A percentile compares a stretch with the other conserved stretches of the same genome.
Evolutionary conservation across 495 filamentous ascomycete genomes (phyloP).

Genomic region (Penicillium macrosclerotiorum): DNA sequence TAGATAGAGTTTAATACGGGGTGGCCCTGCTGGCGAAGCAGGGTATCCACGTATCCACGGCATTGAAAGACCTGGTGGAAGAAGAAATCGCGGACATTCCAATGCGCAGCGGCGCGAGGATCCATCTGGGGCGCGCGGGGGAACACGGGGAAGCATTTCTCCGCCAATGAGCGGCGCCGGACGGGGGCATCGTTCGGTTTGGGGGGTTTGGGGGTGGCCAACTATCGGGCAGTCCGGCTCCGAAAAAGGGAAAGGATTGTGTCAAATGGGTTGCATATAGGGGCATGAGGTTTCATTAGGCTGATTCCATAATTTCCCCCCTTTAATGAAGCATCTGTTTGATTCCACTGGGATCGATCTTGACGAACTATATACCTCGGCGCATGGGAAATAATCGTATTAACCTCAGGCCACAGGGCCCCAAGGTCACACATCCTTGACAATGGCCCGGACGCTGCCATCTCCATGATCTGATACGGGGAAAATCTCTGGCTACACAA

Average conservation of each 20-base stretch:
- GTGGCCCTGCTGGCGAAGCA: not conserved
- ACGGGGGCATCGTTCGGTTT: not conserved
- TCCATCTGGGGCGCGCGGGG: constrained; percentile 22
- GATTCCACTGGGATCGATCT: not conserved
- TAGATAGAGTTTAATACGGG: constrained; percentile 10
- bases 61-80: constrained; percentile 10
- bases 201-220: not conserved
- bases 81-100: constrained; percentile 10
- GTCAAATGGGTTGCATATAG: no score
- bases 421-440: not conserved
- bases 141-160: constrained; percentile 30
- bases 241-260: no score
- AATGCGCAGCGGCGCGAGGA: constrained; percentile 6
- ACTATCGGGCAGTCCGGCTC: no score
- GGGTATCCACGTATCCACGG: no score
- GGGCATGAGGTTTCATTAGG: no score
- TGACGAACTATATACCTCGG: not conserved
- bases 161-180: constrained; percentile 34
- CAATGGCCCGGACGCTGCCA: not conserved
- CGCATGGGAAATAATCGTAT: not conserved
- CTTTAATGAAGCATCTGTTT: no score
- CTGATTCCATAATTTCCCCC: no score
- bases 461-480: constrained; percentile 21
- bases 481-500: constrained; percentile 16
- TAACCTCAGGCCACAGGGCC: not conserved